Percentiles rank a stretch among this genome's conserved stretches.
Evolutionary conservation across 805 yeast genomes (phyloP).

Genomic region (Teunomyces kruisii): DNA sequence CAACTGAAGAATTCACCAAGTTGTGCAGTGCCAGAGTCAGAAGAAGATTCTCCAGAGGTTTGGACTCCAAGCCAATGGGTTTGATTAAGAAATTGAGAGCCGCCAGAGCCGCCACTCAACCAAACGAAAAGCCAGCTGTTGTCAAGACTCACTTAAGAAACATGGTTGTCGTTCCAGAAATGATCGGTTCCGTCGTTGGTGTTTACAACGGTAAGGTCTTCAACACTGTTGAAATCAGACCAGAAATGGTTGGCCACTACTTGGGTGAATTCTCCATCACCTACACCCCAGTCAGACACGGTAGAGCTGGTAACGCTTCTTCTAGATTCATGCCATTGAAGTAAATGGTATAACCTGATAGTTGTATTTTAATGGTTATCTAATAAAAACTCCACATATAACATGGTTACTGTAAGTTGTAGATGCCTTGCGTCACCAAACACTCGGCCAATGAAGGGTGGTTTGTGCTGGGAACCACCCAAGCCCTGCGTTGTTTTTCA

Average conservation of each 20-base stretch:
- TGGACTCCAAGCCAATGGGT: constrained; percentile 92
- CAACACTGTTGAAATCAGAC: constrained; percentile 98
- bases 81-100: constrained; percentile 96
- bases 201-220: constrained; percentile 99
- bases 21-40: constrained; percentile 98
- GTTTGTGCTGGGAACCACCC: too few species aligned
- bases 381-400: constrained; percentile 10
- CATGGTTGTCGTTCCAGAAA: constrained; percentile 98
- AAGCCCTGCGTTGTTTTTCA: too few species aligned
- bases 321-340: constrained; percentile 73
- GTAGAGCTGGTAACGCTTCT: constrained; percentile 90
- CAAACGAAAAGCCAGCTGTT: constrained; percentile 94
- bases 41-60: constrained; percentile 99
- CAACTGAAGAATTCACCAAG: constrained; percentile 95
- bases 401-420: not conserved
- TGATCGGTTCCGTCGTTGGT: constrained; percentile 99
- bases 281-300: constrained; percentile 99
- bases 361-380: constrained; percentile 15
- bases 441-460: too few species aligned
- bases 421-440: too few species aligned
- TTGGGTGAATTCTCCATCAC: constrained; percentile 99
- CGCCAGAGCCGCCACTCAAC: constrained; percentile 86
- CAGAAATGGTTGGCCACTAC: constrained; percentile 99
- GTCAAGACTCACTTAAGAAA: constrained; percentile 99
- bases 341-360: constrained; percentile 23